Percentiles rank a stretch among this genome's conserved stretches.
These are phyloP conservation scores for Pogostemon cablin DNA, from an alignment of 257 asterid species.

Conservation along the genomic window DNA sequence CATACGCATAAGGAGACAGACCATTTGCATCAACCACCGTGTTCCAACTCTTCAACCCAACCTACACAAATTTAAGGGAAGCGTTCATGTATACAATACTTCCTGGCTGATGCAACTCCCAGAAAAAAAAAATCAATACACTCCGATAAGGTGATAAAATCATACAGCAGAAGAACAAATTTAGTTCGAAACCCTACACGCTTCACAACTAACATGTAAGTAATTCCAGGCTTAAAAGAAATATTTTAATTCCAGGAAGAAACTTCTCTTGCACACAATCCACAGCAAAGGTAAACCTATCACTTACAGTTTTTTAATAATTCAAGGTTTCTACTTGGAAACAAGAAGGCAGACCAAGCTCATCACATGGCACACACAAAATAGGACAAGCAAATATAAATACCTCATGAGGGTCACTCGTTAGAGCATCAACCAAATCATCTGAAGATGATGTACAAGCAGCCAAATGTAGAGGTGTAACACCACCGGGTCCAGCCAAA, in stretches of 20 bases:
- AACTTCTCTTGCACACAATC: no score
- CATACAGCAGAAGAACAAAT: not conserved
- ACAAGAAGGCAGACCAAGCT: no score
- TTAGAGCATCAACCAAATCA: slow-evolving; percentile 69
- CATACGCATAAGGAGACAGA: slow-evolving; percentile 73
- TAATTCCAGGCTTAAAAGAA: not conserved
- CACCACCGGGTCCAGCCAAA: slow-evolving; percentile 81
- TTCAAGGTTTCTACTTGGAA: not conserved
- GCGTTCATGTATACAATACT: not conserved
- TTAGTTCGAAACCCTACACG: not conserved
- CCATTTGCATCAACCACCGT: slow-evolving; percentile 76
- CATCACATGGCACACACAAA: no score
- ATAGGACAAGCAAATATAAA: not conserved
- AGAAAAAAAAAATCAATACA: not conserved
- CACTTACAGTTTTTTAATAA: not conserved
- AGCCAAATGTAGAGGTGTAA: slow-evolving; percentile 86
- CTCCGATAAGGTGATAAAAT: not conserved
- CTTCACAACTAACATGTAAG: not conserved
- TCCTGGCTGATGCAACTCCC: not conserved
- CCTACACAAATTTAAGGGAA: slow-evolving; percentile 39
- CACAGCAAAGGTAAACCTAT: not conserved
- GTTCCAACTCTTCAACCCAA: slow-evolving; percentile 76
- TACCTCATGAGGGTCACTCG: slow-evolving; percentile 85
- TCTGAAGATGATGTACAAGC: slow-evolving; percentile 65
- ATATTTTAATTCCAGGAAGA: no score